phyloP scores from a whole-genome alignment of 202 grass and related monocot species.

The Zoysia matrella region DNA sequence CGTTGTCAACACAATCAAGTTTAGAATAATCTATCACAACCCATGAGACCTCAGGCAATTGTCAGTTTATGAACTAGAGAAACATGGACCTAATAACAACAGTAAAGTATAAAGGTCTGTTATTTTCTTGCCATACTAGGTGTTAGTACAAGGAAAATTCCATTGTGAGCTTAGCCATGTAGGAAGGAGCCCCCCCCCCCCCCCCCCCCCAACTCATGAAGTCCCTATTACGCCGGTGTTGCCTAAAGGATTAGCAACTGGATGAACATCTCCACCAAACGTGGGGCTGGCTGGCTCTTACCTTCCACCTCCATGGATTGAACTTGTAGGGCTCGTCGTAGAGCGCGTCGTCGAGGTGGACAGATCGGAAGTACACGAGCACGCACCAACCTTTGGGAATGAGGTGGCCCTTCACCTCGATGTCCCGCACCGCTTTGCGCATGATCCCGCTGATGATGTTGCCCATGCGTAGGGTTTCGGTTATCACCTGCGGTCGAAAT shows the following conservation, averaged over 20 bases:
- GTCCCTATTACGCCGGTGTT: constrained; percentile 44
- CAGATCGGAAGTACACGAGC: constrained; percentile 88
- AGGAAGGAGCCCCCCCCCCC: no score
- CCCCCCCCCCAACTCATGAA: constrained; percentile 1
- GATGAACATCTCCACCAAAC: constrained; percentile 55
- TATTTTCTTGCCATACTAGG: no score
- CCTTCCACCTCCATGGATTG: constrained; percentile 99
- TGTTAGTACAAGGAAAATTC: constrained; percentile 19
- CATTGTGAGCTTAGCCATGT: constrained; percentile 4
- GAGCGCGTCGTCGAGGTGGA: constrained; percentile 74
- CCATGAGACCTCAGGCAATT: background rate
- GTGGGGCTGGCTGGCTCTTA: constrained; percentile 45
- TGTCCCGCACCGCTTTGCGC: constrained; percentile 82
- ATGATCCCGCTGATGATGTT: constrained; percentile 98
- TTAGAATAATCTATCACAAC: background rate
- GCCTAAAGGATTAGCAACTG: constrained; percentile 51
- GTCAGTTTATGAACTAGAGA: background rate
- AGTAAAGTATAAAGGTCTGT: background rate
- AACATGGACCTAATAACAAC: background rate
- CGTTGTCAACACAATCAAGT: background rate
- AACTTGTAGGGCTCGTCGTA: constrained; percentile 88
- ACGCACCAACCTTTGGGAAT: constrained; percentile 97
- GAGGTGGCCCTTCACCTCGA: constrained; percentile 89
- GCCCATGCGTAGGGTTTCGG: constrained; percentile 76
- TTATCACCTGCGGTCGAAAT: constrained; percentile 56